These are phyloP conservation scores for Waltiozyma sp. DNA, from an alignment of 1,139 yeast species.

Conservation along the genomic window DNA sequence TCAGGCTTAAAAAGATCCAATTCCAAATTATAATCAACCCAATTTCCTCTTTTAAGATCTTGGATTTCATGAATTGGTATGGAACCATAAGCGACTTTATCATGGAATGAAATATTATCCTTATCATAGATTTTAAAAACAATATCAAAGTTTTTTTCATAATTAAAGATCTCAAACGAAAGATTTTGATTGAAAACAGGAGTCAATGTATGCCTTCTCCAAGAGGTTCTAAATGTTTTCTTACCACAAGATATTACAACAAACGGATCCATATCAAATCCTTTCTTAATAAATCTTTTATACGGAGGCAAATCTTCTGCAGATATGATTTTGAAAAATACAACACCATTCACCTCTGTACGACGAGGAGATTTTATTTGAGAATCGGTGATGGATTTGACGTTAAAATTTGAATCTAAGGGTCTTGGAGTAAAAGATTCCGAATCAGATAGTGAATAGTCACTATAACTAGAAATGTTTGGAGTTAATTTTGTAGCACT, in stretches of 20 bases:
- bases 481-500: not conserved
- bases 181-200: constrained; percentile 78
- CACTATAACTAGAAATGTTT: not conserved
- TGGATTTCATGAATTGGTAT: constrained; percentile 35
- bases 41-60: constrained; percentile 2
- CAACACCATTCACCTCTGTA: constrained; percentile 40
- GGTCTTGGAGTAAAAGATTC: not conserved
- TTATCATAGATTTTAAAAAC: constrained; percentile 71
- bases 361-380: not conserved
- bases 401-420: not conserved
- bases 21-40: constrained; percentile 23
- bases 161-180: constrained; percentile 63
- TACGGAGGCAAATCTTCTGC: constrained; percentile 66
- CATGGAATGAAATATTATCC: constrained; percentile 75
- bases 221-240: constrained; percentile 76
- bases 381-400: not conserved
- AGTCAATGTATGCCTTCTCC: constrained; percentile 71
- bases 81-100: constrained; percentile 59
- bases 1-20: constrained; percentile 22
- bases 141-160: constrained; percentile 55
- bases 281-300: constrained; percentile 49
- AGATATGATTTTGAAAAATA: constrained; percentile 64
- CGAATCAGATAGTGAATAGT: not conserved
- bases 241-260: constrained; percentile 87
- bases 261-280: constrained; percentile 95